These are phyloP conservation scores for Mortierella sp. DNA, from an alignment of 371 early-diverging fungal genomes.

Conservation along the genomic window DNA sequence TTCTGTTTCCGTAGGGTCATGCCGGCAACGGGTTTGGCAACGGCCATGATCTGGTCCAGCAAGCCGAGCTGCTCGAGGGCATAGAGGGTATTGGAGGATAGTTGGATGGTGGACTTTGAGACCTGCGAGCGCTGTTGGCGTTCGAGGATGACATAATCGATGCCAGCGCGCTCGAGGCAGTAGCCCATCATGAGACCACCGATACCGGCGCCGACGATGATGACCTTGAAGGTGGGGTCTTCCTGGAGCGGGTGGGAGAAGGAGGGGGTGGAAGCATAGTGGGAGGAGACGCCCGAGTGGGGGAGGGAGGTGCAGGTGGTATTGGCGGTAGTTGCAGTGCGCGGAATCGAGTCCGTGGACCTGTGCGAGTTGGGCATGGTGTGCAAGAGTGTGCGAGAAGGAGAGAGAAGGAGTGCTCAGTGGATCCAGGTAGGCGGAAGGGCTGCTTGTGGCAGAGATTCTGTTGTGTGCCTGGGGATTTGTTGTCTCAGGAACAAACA, in stretches of 20 bases:
- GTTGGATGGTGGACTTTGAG: conserved; percentile 27
- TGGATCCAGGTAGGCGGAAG: no score
- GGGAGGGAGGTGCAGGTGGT: no score
- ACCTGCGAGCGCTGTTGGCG: conserved; percentile 3
- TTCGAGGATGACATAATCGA: conserved; percentile 40
- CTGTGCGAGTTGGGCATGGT: no score
- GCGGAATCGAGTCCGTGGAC: no score
- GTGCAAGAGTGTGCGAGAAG: conserved; percentile 6
- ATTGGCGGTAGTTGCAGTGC: no score
- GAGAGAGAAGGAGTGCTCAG: no score
- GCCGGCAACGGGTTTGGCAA: conserved; percentile 34
- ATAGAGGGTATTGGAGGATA: conserved; percentile 23
- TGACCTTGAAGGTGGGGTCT: conserved; percentile 28
- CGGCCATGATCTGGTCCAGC: conserved; percentile 24
- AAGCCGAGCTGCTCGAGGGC: conserved; percentile 37
- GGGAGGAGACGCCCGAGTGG: no score
- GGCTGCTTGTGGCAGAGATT: no score
- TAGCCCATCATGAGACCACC: conserved; percentile 36
- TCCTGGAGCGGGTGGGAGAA: conserved; percentile 4
- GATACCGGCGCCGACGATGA: conserved; percentile 38
- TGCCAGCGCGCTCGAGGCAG: conserved; percentile 42
- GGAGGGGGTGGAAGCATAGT: no score
- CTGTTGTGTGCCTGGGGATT: no score
- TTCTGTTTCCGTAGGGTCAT: conserved; percentile 27
- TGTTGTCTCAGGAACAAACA: no score